A percentile compares a stretch with the other conserved stretches of the same genome.
Conservation (phyloP, 2,329 filamentous ascomycete species). For the Scedosporium dehoogii region DNA sequence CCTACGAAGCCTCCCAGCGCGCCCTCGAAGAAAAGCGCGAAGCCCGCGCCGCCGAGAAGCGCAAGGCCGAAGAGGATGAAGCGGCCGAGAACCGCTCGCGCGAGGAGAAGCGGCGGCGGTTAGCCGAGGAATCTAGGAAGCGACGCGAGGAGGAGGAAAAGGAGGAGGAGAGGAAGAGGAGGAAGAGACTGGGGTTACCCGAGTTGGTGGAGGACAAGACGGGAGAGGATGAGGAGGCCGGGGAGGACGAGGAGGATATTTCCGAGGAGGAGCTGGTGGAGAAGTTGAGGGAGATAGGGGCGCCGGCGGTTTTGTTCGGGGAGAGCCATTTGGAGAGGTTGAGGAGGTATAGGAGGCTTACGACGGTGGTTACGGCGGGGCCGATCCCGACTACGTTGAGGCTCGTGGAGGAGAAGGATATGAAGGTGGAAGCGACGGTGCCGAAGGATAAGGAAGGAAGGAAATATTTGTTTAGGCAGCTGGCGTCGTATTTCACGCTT, state of each 20-base stretch:
- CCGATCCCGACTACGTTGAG: slow-evolving; percentile 81
- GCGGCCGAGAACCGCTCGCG: slow-evolving; percentile 56
- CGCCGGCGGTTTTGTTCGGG: slow-evolving; percentile 71
- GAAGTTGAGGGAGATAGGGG: slow-evolving; percentile 60
- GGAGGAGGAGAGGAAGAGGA: slow-evolving; percentile 59
- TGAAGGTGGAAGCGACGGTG: slow-evolving; percentile 64
- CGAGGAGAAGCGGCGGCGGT: slow-evolving; percentile 69
- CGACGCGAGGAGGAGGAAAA: slow-evolving; percentile 63
- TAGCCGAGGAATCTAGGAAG: slow-evolving; percentile 70
- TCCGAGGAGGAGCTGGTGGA: slow-evolving; percentile 58
- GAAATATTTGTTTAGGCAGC: slow-evolving; percentile 70
- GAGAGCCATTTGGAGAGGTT: slow-evolving; percentile 64
- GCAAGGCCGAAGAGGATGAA: slow-evolving; percentile 81
- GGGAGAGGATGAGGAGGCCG: slow-evolving; percentile 31
- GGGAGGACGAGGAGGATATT: slow-evolving; percentile 47
- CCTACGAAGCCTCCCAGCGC: slow-evolving; percentile 75
- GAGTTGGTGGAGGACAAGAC: slow-evolving; percentile 46
- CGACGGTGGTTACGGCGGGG: slow-evolving; percentile 53
- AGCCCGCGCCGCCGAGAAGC: slow-evolving; percentile 64
- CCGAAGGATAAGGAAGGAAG: slow-evolving; percentile 55
- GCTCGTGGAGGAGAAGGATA: slow-evolving; percentile 73
- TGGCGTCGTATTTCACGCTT: slow-evolving; percentile 94
- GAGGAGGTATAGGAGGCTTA: slow-evolving; percentile 59
- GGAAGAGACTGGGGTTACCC: slow-evolving; percentile 72
- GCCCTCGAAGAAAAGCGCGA: slow-evolving; percentile 61